Evolutionary conservation across 352 stramenopile genomes (phyloP), one percentile per base, ranked within the genome.

Genomic region (Blastocystis sp.): DNA sequence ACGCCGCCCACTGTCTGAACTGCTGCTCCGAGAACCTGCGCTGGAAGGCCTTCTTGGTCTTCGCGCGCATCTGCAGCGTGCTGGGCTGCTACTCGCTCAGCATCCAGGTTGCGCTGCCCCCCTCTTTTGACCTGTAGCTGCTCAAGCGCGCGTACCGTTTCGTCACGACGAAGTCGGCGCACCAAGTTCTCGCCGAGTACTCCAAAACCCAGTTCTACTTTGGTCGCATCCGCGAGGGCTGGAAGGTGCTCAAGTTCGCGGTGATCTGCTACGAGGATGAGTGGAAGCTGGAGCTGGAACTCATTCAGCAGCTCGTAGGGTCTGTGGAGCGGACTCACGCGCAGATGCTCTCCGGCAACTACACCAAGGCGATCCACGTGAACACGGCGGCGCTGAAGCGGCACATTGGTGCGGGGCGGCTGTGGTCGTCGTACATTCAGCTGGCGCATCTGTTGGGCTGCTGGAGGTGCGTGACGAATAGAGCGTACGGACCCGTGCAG

Each of bases 401-500:
- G 12, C 59, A 85, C 66, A 21, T 33, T 12, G 31, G 60, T n/a
- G 74, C 74, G 16, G 74, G 74, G 0, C 45, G 74, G 9, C 55
- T 85, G 3, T 85, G 74, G 74, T 85, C 74, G 10, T 69, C 50
- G 2, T 85, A 85, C 60, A 85, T 85, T n/a, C 74, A 85, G 12
- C n/a, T 85, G 0, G 61, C 51, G 10, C 74, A 85, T 41, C 74
- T 69, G 74, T 85, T 10, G 3, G n/a, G 33, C 3, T 60, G 3
- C 4, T 19, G 1, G 35, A 26, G 1, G 1, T 3, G 3, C 19
- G 1, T 79, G 2, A 78, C n/a, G 16, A n/a, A 16, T 89, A 89
- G 79, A 9, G 26, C 79, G 24, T 89, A 93, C 90, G 74, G 74
- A 3, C 41, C 41, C 9, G 59, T 45, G n/a, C 13, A 69, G 29